phyloP scores from a whole-genome alignment of 2,329 filamentous ascomycete species.

The Pyrenophora seminiperda region DNA sequence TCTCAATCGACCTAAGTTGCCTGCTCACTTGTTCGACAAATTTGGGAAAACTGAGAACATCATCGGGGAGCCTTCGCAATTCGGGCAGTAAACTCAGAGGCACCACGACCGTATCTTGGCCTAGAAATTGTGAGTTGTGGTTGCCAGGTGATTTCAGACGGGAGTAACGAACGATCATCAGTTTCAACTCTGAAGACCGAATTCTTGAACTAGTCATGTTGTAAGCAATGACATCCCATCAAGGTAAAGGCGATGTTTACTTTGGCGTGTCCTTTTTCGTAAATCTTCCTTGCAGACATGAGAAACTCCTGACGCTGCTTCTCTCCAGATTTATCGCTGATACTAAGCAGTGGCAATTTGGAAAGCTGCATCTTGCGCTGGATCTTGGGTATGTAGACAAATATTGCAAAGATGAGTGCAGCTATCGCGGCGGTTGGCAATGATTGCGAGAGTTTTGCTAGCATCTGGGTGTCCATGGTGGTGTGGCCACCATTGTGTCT shows the following conservation, averaged over 20 bases:
- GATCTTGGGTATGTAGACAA: conserved; percentile 28
- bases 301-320: conserved; percentile 32
- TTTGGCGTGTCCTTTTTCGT: conserved; percentile 37
- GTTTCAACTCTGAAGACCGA: conserved; percentile 29
- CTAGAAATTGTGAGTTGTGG: conserved; percentile 20
- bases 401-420: conserved; percentile 30
- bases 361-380: conserved; percentile 28
- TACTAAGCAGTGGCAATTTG: conserved; percentile 36
- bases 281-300: conserved; percentile 31
- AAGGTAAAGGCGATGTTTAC: conserved; percentile 9
- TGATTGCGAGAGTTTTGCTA: conserved; percentile 25
- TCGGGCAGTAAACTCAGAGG: conserved; percentile 39
- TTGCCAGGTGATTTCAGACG: background rate
- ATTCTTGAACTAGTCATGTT: conserved; percentile 35
- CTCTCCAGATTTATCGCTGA: conserved; percentile 19
- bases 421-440: conserved; percentile 34
- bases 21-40: conserved; percentile 32
- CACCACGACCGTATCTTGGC: conserved; percentile 35
- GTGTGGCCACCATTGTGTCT: background rate
- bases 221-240: conserved; percentile 6
- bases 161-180: conserved; percentile 21
- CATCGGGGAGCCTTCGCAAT: conserved; percentile 40
- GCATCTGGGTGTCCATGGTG: conserved; percentile 27
- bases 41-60: conserved; percentile 39
- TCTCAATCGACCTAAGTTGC: background rate